Base-by-base conservation (phyloP, 106 monocot species). In the Phalaenopsis aphrodite region DNA sequence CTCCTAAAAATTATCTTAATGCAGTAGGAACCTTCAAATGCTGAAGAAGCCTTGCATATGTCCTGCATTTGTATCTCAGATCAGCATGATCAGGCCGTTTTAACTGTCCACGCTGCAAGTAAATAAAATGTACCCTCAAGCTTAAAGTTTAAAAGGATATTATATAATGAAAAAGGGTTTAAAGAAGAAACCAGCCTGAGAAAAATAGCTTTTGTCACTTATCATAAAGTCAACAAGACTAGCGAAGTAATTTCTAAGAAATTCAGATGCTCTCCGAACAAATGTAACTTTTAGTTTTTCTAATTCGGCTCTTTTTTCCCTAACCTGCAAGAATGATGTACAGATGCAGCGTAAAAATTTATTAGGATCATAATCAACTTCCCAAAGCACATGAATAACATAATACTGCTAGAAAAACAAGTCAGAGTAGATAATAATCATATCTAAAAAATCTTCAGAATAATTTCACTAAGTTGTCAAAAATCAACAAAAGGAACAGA, bases 1-100 rank as follows among this genome's bases (percentile, higher is more conserved):
- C 3, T 10, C 14, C 19, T 18, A 42, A 24, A 42, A 76, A 76
- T 76, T 21, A 76, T 24, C 49, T 48, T 76, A 76, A 30, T 4
- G n/a, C 8, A 74, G 39, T 79, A 78, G 30, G 11, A 81, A 99
- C 98, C 94, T 99, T 99, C 71, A 99, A 84, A 77, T 99, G 98
- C 80, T 93, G 94, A 69, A 99, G 84, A 86, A 99, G 94, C 77
- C 98, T 81, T 79, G 98, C 98, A 85, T 99, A 99, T 15, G 94
- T 99, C 85, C 98, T 89, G 73, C 98, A 99, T 80, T 93, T 99
- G 72, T 94, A 99, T 77, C 98, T 92, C 79, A 99, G 84, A 74
- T 99, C 98, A 41, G 98, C 94, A 88, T 99, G 98, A 85, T 99
- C 98, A 76, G 98, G 98, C 76, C 98, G 89, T 79, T 99, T 99